Evolutionary conservation across 345 rosid genomes (phyloP), one percentile per base, ranked within the genome.

Genomic region (Aquilaria malaccensis): DNA sequence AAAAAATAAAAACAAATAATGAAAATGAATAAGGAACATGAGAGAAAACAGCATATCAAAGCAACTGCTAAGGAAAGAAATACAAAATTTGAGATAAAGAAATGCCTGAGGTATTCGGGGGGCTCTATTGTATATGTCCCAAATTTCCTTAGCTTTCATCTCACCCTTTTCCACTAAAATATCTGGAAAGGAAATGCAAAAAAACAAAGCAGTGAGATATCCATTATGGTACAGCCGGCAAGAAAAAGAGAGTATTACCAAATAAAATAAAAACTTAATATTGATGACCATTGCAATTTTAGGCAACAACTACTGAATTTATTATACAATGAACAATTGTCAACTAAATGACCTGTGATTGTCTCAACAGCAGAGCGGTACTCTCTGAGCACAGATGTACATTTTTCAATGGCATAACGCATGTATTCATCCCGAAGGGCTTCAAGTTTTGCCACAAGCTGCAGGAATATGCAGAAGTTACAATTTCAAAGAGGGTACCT

Each of bases 391-490:
- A 93, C 88, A 32, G 87, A 75, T 22, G 76, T 74, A 68, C 98
- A 93, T 72, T 85, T 93, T 73, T 87, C 97, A 60, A 81, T 74
- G 63, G 96, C 80, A 77, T 74, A 93, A 32, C 88, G 76, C 94
- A 89, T 76, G 67, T 87, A 93, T 75, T 93, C 98, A 63, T 85
- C 97, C 31, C 93, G 85, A 72, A 93, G 84, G 46, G 94, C 94
- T 78, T 93, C 97, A 60, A 93, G 88, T 80, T 93, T 93, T 10
- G 88, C 80, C 59, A 89, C 86, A 72, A 93, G 96, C 98, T 93
- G 77, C 72, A 66, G 11, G 55, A 52, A 73, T 33, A 68, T 45
- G 29, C 6, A 56, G 29, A 59, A 72, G 68, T 64, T 52, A 60
- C 12, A 29, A 14, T 47, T 45, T 22, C 30, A 66, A 13, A 13